Evolutionary conservation across 805 yeast genomes (phyloP), one percentile per base, ranked within the genome.

Genomic region (Priceomyces haplophilus): DNA sequence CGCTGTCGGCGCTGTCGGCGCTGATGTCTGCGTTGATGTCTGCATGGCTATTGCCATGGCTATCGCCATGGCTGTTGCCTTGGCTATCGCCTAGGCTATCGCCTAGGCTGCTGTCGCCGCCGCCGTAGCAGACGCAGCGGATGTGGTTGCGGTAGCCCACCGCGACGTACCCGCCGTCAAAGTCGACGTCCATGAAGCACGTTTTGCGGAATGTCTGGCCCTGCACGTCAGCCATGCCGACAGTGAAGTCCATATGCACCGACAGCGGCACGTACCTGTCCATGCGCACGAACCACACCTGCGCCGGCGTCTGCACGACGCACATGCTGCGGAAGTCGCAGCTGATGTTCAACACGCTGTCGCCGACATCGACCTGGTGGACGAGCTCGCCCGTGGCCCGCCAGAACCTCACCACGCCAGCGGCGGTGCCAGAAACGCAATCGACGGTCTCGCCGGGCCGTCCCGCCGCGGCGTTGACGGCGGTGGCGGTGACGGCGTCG

Each of bases 131-230:
- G n/a, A n/a, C n/a, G 6, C 61, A 65, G 19, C 54, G 54, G 21
- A 65, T 53, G 10, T 38, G 30, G 2, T 45, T 32, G 6, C 35
- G 51, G 31, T 51, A 47, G 35, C 59, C 47, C 11, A 66, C 30
- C 1, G 67, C 50, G 2, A 68, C 50, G 42, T 61, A 64, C 12
- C 27, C 40, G 38, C 55, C 70, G 8, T 58, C 65, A 43, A 59
- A 62, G 48, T 70, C 75, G 11, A 57, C 61, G 35, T 67, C 65
- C 37, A 62, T 37, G 6, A 43, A 38, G 38, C 50, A 46, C 11
- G 38, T 43, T 3, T 45, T 48, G 3, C 31, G 17, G 12, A 48
- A 38, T 17, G 31, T 30, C 12, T 60, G 38, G 2, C 31, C 39
- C 37, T 52, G 46, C 24, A n/a, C n/a, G 3, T 47, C 49, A 3